Conservation (phyloP, 805 yeast species). For the Ogataea parapolymorpha region DNA sequence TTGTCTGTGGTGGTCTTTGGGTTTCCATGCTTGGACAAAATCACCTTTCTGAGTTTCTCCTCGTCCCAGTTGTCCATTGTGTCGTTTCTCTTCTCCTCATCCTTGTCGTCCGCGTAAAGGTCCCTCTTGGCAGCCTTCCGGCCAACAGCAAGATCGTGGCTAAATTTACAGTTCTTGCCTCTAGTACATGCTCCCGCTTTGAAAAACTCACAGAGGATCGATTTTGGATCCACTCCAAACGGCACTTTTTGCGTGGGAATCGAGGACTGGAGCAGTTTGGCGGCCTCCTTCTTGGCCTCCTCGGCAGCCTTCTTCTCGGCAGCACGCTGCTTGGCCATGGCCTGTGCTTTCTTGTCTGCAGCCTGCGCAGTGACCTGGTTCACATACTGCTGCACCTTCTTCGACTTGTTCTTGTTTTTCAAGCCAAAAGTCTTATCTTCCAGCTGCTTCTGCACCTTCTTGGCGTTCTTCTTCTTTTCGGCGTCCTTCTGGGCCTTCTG, state of each 20-base stretch:
- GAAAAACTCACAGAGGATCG: slow-evolving; percentile 86
- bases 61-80: slow-evolving; percentile 98
- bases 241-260: slow-evolving; percentile 82
- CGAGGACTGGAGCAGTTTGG: slow-evolving; percentile 63
- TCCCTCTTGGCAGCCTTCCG: slow-evolving; percentile 89
- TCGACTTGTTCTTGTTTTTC: slow-evolving; percentile 91
- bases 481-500: slow-evolving; percentile 41
- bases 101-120: slow-evolving; percentile 85
- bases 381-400: slow-evolving; percentile 77
- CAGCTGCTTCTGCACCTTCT: slow-evolving; percentile 58
- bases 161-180: slow-evolving; percentile 85
- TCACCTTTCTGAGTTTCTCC: slow-evolving; percentile 83
- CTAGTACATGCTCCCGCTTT: slow-evolving; percentile 80
- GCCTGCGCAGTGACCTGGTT: slow-evolving; percentile 66
- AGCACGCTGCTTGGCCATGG: slow-evolving; percentile 60
- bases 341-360: slow-evolving; percentile 44
- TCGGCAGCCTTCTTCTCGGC: slow-evolving; percentile 92
- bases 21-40: slow-evolving; percentile 90
- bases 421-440: slow-evolving; percentile 93
- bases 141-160: slow-evolving; percentile 83
- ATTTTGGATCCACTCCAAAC: slow-evolving; percentile 96
- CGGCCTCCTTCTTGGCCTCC: slow-evolving; percentile 83
- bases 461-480: slow-evolving; percentile 59
- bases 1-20: slow-evolving; percentile 91
- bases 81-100: slow-evolving; percentile 47